These are phyloP conservation scores for Purshia tridentata DNA, from an alignment of 306 rosid species.

Conservation along the genomic window DNA sequence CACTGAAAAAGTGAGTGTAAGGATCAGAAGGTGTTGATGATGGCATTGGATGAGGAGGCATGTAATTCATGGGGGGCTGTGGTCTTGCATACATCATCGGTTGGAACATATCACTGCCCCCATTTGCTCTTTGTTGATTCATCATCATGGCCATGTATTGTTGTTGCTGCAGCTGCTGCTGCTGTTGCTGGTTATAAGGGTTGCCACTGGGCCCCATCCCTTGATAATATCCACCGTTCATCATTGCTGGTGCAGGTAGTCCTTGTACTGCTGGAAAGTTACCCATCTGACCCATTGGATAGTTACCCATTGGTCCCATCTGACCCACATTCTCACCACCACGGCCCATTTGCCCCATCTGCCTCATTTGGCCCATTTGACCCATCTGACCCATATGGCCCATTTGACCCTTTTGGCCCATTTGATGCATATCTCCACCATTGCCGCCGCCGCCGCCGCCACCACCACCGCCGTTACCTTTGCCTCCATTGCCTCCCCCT, in stretches of 20 bases:
- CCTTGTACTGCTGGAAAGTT: conserved; percentile 79
- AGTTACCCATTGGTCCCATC: conserved; percentile 39
- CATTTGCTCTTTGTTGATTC: conserved; percentile 58
- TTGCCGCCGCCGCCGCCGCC: conserved; percentile 20
- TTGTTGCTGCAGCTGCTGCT: conserved; percentile 30
- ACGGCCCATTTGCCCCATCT: conserved; percentile 29
- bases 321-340: conserved; percentile 18
- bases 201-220: conserved; percentile 53
- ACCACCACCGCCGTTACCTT: conserved; percentile 15
- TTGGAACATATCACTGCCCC: conserved; percentile 66
- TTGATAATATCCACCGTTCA: conserved; percentile 66
- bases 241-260: conserved; percentile 56
- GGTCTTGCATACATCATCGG: conserved; percentile 69
- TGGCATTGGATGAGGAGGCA: conserved; percentile 38
- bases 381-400: conserved; percentile 13
- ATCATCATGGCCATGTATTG: conserved; percentile 92
- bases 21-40: conserved; percentile 50
- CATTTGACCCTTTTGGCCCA: conserved; percentile 1
- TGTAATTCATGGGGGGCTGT: conserved; percentile 46
- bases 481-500: conserved; percentile 1
- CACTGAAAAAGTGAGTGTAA: conserved; percentile 63
- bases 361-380: conserved; percentile 18
- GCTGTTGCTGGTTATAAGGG: conserved; percentile 37
- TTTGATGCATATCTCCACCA: conserved; percentile 11
- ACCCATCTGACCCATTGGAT: conserved; percentile 50